A percentile compares a stretch with the other conserved stretches of the same genome.
phyloP scores from a whole-genome alignment of 1,284 basidiomycete species.

The Ceratobasidium papillatum region DNA sequence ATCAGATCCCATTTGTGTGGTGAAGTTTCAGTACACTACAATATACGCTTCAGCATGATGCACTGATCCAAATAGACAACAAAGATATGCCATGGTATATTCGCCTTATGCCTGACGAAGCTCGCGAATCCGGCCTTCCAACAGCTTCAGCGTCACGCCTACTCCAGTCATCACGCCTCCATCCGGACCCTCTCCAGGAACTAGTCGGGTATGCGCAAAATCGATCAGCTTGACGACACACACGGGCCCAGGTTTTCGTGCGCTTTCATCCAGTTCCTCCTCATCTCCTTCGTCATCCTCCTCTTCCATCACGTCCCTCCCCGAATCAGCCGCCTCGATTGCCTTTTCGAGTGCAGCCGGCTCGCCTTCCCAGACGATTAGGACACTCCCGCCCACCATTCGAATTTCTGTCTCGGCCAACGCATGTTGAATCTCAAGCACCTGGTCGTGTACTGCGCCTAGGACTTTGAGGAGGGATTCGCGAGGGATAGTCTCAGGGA shows the following conservation, averaged over 20 bases:
- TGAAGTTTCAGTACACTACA: too few species aligned
- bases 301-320: conserved; percentile 47
- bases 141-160: conserved; percentile 65
- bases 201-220: conserved; percentile 86
- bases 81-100: background rate
- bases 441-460: conserved; percentile 61
- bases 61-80: background rate
- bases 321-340: conserved; percentile 50
- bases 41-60: background rate
- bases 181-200: conserved; percentile 80
- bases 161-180: conserved; percentile 78
- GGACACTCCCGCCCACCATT: conserved; percentile 82
- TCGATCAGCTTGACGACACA: conserved; percentile 85
- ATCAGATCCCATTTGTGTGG: too few species aligned
- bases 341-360: conserved; percentile 56
- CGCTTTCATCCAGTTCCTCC: conserved; percentile 49
- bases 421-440: conserved; percentile 64
- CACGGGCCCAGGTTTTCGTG: conserved; percentile 58
- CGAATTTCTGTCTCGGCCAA: conserved; percentile 71
- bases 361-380: conserved; percentile 88
- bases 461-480: conserved; percentile 69
- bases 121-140: conserved; percentile 59
- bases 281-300: conserved; percentile 44
- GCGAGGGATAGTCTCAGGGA: conserved; percentile 69
- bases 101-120: conserved; percentile 41